Percentiles rank a stretch among this genome's conserved stretches.
Conservation (phyloP, 2,329 filamentous ascomycete genomes). For the Bipolaris oryzae region DNA sequence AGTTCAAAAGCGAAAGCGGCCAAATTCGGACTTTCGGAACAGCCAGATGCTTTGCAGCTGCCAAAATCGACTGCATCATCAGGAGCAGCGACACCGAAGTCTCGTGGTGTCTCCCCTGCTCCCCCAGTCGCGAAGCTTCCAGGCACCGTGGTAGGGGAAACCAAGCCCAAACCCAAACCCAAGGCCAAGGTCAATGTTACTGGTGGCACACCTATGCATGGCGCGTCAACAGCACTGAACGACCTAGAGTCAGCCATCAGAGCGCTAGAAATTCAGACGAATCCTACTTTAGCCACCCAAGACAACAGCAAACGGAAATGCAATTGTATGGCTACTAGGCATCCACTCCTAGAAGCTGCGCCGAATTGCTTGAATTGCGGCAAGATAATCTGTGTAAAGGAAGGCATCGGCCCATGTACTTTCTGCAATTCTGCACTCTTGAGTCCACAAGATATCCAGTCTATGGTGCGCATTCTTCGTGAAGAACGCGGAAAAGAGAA, state of each 20-base stretch:
- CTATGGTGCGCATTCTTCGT: slow-evolving; percentile 81
- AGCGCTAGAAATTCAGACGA: slow-evolving; percentile 87
- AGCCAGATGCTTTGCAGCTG: slow-evolving; percentile 54
- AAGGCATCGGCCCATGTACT: slow-evolving; percentile 92
- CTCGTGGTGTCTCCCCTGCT: slow-evolving; percentile 51
- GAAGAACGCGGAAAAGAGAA: slow-evolving; percentile 87
- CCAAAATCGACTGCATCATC: slow-evolving; percentile 35
- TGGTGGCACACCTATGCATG: slow-evolving; percentile 81
- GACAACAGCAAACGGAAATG: slow-evolving; percentile 70
- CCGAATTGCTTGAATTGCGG: slow-evolving; percentile 93
- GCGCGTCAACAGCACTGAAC: slow-evolving; percentile 73
- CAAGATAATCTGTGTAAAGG: slow-evolving; percentile 93
- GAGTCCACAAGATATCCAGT: slow-evolving; percentile 73
- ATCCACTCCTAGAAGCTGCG: slow-evolving; percentile 86
- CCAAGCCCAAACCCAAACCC: slow-evolving; percentile 55
- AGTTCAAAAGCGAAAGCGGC: slow-evolving; percentile 46
- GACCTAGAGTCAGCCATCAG: slow-evolving; percentile 80
- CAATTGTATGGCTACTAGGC: slow-evolving; percentile 84
- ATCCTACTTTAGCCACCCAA: slow-evolving; percentile 69
- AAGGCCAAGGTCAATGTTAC: slow-evolving; percentile 73
- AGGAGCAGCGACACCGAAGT: slow-evolving; percentile 43
- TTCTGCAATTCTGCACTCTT: slow-evolving; percentile 82
- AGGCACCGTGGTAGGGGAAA: slow-evolving; percentile 83
- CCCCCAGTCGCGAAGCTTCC: slow-evolving; percentile 60
- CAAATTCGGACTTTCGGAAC: slow-evolving; percentile 57